Evolutionary conservation across 2,329 filamentous ascomycete species (phyloP).

Genomic region (Neopestalotiopsis sp.): DNA sequence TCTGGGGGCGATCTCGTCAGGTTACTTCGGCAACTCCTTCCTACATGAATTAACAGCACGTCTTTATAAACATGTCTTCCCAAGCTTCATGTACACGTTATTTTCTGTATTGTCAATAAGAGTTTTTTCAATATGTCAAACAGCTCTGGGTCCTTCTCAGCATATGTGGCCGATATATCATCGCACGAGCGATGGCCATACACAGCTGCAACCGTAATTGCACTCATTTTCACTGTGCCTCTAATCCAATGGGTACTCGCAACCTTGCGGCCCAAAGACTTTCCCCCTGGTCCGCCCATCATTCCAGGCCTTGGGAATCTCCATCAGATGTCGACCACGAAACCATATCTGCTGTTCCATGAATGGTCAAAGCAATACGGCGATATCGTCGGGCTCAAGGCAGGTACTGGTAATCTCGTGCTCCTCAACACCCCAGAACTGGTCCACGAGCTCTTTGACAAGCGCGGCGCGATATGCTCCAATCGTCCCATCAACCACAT

Average conservation of each 20-base stretch:
- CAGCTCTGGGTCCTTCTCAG: no score
- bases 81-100: no score
- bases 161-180: not conserved
- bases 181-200: not conserved
- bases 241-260: constrained; percentile 9
- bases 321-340: constrained; percentile 16
- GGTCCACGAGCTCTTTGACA: constrained; percentile 18
- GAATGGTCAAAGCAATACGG: constrained; percentile 19
- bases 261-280: constrained; percentile 10
- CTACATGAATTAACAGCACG: no score
- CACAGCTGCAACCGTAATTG: not conserved
- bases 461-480: constrained; percentile 18
- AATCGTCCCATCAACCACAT: constrained; percentile 18
- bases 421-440: constrained; percentile 10
- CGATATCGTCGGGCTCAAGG: constrained; percentile 17
- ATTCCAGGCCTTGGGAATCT: constrained; percentile 17
- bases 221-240: not conserved
- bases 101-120: no score
- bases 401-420: constrained; percentile 16
- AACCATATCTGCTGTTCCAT: constrained; percentile 15
- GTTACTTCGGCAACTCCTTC: no score
- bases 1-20: no score
- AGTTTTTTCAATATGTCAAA: no score
- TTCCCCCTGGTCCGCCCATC: constrained; percentile 20
- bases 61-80: no score